A percentile compares a stretch with the other conserved stretches of the same genome.
phyloP scores from a whole-genome alignment of 2,329 filamentous ascomycete species.

The Lasiodiplodia hormozganensis region DNA sequence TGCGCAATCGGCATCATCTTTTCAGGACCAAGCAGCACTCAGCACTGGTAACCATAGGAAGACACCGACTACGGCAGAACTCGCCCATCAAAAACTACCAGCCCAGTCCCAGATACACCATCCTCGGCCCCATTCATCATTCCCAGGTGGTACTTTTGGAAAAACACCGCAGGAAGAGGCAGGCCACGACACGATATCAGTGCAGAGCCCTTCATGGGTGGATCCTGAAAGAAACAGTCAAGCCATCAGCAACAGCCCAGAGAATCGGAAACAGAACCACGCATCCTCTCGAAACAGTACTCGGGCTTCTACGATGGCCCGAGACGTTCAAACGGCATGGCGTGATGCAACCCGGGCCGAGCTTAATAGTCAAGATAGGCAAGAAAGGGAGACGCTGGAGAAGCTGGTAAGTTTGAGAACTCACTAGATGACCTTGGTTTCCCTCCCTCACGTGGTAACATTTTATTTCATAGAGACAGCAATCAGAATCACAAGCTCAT shows the following conservation, averaged over 20 bases:
- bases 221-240: not conserved
- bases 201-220: not conserved
- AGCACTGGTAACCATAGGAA: not conserved
- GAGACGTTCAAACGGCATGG: not conserved
- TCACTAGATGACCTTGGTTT: not conserved
- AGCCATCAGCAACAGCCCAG: not conserved
- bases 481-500: not conserved
- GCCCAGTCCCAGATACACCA: not conserved
- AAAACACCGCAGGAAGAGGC: not conserved
- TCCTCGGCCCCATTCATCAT: not conserved
- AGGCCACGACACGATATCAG: not conserved
- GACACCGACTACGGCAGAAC: not conserved
- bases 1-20: not conserved
- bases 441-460: not conserved
- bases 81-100: not conserved
- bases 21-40: not conserved
- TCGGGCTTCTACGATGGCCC: not conserved
- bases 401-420: not conserved
- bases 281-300: not conserved
- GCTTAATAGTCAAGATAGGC: not conserved
- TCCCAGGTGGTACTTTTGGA: not conserved
- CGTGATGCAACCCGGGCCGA: not conserved
- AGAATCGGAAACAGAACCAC: not conserved
- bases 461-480: not conserved
- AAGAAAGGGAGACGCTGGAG: not conserved